Base-by-base conservation (phyloP, 768 basidiomycete genomes). In the Rubroboletus pulcherrimus region DNA sequence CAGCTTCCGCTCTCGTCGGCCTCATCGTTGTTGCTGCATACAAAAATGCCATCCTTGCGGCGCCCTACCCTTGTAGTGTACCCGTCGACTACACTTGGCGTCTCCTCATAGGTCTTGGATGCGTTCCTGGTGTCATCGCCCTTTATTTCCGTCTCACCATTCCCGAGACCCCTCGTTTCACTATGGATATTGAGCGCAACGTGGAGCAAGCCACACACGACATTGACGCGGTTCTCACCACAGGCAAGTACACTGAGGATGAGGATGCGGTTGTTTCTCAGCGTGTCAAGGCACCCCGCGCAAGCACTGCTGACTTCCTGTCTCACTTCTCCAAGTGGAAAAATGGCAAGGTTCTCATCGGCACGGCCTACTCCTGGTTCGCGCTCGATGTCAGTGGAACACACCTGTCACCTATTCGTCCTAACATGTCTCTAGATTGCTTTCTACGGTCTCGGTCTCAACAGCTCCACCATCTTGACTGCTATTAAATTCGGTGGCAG, bases 141-240 rank as follows among this genome's bases (percentile, higher is more conserved):
- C 83, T 94, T 49, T 94, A 93, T 77, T 94, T 91, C 87, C 90
- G 93, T 68, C 80, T 94, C 34, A 93, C 92, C 26, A 93, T 95
- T 65, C 91, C 93, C 4, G 92, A 94, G 70, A 94, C 92, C 0
- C 93, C 93, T 29, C 90, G 93, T 53, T 85, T 81, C 70, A 96
- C 93, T 56, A 93, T 94, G 88, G 93, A 95, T 76, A 82, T 95
- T 56, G 91, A 93, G 71, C 78, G 80, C 46, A 93, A 94, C 70
- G 75, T 95, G 42, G 75, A 81, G 39, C 89, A 87, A 66, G 93
- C 91, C 7, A 53, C 83, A 1, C 73, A 78, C 31, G 93, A 94
- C 63, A 89, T 93, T 59, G 79, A 86, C 55, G 77, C 79, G 44
- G 88, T 91, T 53, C 59, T 93, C 44, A 73, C 76, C 19, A 75